A percentile compares a stretch with the other conserved stretches of the same genome.
phyloP scores from a whole-genome alignment of 352 stramenopile genomes.

The Pythium grandisporangium region DNA sequence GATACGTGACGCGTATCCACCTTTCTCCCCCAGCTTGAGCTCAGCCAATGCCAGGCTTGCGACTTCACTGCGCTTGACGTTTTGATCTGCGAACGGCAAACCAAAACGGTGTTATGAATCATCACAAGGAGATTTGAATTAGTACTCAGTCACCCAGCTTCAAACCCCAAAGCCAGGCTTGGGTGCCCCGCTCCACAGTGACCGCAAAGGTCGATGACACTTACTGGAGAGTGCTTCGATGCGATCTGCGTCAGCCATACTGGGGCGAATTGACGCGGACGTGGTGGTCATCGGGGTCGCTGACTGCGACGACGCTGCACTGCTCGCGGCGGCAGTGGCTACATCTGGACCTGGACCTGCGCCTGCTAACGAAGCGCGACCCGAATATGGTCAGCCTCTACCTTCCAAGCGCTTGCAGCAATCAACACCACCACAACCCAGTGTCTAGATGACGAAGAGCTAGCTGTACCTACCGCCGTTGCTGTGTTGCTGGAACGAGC shows the following conservation, averaged over 20 bases:
- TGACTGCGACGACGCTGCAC: background rate
- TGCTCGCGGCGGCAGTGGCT: too few relatives aligned
- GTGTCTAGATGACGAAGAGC: too few relatives aligned
- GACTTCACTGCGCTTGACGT: constrained; percentile 18
- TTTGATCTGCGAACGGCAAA: constrained; percentile 1
- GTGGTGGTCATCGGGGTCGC: background rate
- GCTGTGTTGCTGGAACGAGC: too few relatives aligned
- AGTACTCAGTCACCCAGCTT: too few relatives aligned
- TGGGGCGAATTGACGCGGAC: constrained; percentile 2
- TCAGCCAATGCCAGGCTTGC: constrained; percentile 56
- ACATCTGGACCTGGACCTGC: too few relatives aligned
- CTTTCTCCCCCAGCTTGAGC: constrained; percentile 40
- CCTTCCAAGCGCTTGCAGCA: too few relatives aligned
- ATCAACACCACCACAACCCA: too few relatives aligned
- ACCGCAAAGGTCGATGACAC: background rate
- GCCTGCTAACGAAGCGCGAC: background rate
- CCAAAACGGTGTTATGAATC: background rate
- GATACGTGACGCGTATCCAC: constrained; percentile 38
- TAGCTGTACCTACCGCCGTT: too few relatives aligned
- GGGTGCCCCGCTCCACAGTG: too few relatives aligned
- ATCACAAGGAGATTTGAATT: too few relatives aligned
- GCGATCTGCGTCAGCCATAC: constrained; percentile 3
- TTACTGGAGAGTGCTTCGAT: constrained; percentile 7
- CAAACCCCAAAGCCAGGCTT: too few relatives aligned
- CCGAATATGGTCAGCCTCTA: background rate